A percentile compares a stretch with the other conserved stretches of the same genome.
Conservation (phyloP, 495 filamentous ascomycete genomes). For the Penicillium argentinense region DNA sequence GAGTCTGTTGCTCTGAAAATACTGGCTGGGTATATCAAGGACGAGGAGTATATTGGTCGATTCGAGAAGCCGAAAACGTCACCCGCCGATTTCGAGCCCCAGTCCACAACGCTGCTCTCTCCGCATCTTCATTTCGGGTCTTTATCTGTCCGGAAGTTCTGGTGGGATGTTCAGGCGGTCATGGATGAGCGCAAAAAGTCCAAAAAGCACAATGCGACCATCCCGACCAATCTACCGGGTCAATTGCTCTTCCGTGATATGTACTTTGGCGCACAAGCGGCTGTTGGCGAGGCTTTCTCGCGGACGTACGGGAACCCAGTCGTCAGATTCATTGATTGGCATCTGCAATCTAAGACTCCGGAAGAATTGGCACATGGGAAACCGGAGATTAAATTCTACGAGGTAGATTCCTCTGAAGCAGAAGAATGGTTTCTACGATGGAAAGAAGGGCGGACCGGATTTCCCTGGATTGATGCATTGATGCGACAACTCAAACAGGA, state of each 20-base stretch:
- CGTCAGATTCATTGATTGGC: slow-evolving; percentile 70
- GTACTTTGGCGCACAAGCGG: slow-evolving; percentile 73
- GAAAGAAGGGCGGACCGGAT: slow-evolving; percentile 64
- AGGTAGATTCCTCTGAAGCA: slow-evolving; percentile 54
- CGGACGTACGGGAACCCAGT: slow-evolving; percentile 58
- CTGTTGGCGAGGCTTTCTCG: slow-evolving; percentile 55
- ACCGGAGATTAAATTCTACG: slow-evolving; percentile 38
- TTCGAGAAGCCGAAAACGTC: slow-evolving; percentile 72
- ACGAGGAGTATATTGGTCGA: slow-evolving; percentile 62
- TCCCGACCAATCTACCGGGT: slow-evolving; percentile 63
- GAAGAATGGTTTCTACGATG: slow-evolving; percentile 64
- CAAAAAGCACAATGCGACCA: slow-evolving; percentile 47
- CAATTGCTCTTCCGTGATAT: slow-evolving; percentile 74
- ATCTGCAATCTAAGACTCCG: slow-evolving; percentile 57
- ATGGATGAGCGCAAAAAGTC: slow-evolving; percentile 45
- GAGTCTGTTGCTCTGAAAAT: slow-evolving; percentile 56
- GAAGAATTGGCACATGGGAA: slow-evolving; percentile 19
- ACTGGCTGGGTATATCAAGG: slow-evolving; percentile 49
- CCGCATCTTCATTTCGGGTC: slow-evolving; percentile 72
- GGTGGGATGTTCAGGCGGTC: slow-evolving; percentile 61
- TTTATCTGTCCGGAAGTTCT: slow-evolving; percentile 62
- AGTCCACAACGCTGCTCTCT: slow-evolving; percentile 66
- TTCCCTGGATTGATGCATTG: slow-evolving; percentile 72
- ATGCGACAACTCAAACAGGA: slow-evolving; percentile 70
- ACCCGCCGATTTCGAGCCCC: slow-evolving; percentile 65